A percentile compares a stretch with the other conserved stretches of the same genome.
These are phyloP conservation scores for Rhizopogon roseolus DNA, from an alignment of 768 basidiomycete species.

Conservation along the genomic window DNA sequence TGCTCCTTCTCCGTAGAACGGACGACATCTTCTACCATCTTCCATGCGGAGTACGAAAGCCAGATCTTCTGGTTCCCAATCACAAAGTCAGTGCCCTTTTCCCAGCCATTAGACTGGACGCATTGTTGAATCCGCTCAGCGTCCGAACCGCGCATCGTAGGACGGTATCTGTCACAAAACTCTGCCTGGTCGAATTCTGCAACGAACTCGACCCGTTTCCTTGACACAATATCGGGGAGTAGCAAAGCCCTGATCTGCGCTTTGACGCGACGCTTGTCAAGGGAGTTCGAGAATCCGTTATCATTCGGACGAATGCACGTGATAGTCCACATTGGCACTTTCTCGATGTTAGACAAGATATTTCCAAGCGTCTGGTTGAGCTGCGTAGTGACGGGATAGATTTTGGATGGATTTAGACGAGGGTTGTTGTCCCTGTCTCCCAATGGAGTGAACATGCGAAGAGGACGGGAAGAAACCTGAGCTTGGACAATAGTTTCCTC, in stretches of 20 bases:
- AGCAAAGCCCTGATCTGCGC: slow-evolving; percentile 49
- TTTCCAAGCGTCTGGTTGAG: slow-evolving; percentile 49
- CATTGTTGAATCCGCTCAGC: slow-evolving; percentile 47
- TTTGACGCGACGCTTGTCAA: slow-evolving; percentile 61
- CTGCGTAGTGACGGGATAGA: slow-evolving; percentile 57
- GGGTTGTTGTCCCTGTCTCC: slow-evolving; percentile 29
- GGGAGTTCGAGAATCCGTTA: slow-evolving; percentile 55
- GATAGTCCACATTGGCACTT: slow-evolving; percentile 48
- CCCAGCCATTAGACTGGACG: slow-evolving; percentile 47
- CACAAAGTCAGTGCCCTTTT: slow-evolving; percentile 48
- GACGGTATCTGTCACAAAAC: slow-evolving; percentile 51
- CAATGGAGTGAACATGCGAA: slow-evolving; percentile 43
- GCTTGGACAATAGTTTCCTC: slow-evolving; percentile 56
- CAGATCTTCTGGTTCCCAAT: slow-evolving; percentile 51
- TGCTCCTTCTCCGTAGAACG: slow-evolving; percentile 47
- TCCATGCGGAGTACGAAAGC: slow-evolving; percentile 54
- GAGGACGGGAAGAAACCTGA: slow-evolving; percentile 54
- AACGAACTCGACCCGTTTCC: slow-evolving; percentile 45
- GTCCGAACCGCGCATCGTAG: slow-evolving; percentile 43
- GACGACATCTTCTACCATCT: slow-evolving; percentile 52
- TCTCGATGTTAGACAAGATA: slow-evolving; percentile 41
- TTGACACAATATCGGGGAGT: slow-evolving; percentile 48
- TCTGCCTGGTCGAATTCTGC: slow-evolving; percentile 42
- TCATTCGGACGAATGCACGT: slow-evolving; percentile 63
- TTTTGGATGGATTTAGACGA: slow-evolving; percentile 44